Conservation (phyloP, 164 flowering plant species). For the Magnolia kwangsiensis region DNA sequence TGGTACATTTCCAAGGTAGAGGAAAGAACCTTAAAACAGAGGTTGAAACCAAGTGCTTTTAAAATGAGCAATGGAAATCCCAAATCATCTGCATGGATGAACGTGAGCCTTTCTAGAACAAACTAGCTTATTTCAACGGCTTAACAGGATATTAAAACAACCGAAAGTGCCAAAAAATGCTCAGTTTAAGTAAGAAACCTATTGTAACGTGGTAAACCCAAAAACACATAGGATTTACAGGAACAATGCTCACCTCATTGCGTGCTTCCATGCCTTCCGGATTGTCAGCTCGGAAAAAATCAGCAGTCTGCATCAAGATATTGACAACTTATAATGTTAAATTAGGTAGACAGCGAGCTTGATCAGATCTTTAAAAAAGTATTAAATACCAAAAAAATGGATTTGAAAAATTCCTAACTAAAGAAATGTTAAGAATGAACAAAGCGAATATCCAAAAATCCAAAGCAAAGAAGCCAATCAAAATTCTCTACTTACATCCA, state of each 20-base stretch:
- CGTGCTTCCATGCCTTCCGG: slow-evolving; percentile 98
- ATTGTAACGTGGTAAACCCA: not conserved
- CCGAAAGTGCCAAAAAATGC: not conserved
- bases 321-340: not conserved
- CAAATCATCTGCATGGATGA: not conserved
- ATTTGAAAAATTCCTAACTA: not conserved
- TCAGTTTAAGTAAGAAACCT: not conserved
- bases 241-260: slow-evolving; percentile 63
- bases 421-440: too few relatives aligned
- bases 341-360: not conserved
- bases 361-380: not conserved
- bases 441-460: not conserved
- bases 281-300: slow-evolving; percentile 93
- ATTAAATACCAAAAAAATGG: not conserved
- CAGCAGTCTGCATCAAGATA: slow-evolving; percentile 76
- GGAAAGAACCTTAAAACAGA: not conserved
- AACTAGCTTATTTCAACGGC: not conserved
- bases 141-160: not conserved
- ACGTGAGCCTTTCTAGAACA: not conserved
- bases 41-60: not conserved
- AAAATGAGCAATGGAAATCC: not conserved
- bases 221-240: not conserved
- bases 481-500: not conserved
- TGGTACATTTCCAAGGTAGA: not conserved
- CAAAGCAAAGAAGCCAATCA: not conserved